phyloP scores from a whole-genome alignment of 2,329 filamentous ascomycete genomes.

The Byssoonygena ceratinophila region DNA sequence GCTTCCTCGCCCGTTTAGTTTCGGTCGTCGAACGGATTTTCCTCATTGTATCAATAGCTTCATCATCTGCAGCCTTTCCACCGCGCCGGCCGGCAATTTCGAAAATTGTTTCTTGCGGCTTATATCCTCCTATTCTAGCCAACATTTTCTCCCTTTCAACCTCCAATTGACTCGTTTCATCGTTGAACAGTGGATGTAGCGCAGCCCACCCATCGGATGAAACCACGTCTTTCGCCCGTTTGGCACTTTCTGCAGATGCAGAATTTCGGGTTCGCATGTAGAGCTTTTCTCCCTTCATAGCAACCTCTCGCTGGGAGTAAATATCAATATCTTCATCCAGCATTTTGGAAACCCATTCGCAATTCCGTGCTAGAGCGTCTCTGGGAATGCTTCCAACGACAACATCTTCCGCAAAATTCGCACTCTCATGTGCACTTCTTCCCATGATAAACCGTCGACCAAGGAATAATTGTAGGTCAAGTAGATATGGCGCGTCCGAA shows the following conservation, averaged over 20 bases:
- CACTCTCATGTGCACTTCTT: slow-evolving; percentile 47
- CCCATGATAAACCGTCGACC: slow-evolving; percentile 73
- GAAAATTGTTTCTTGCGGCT: slow-evolving; percentile 90
- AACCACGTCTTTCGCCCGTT: slow-evolving; percentile 69
- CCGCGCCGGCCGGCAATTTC: slow-evolving; percentile 73
- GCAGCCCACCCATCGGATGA: slow-evolving; percentile 59
- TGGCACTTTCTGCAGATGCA: slow-evolving; percentile 81
- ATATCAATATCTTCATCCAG: slow-evolving; percentile 68
- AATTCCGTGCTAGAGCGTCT: slow-evolving; percentile 60
- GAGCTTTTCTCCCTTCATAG: slow-evolving; percentile 80
- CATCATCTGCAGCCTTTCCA: slow-evolving; percentile 59
- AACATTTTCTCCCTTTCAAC: slow-evolving; percentile 75
- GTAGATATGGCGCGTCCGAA: slow-evolving; percentile 77
- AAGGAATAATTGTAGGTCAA: slow-evolving; percentile 90
- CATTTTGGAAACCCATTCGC: slow-evolving; percentile 75
- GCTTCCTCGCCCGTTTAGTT: slow-evolving; percentile 32
- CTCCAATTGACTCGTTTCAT: slow-evolving; percentile 52
- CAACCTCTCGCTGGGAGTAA: slow-evolving; percentile 57
- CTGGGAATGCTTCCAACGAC: slow-evolving; percentile 67
- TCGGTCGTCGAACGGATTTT: slow-evolving; percentile 36
- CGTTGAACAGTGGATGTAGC: slow-evolving; percentile 69
- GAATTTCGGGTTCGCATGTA: slow-evolving; percentile 84
- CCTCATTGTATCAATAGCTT: slow-evolving; percentile 46
- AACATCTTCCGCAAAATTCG: slow-evolving; percentile 71
- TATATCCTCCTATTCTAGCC: slow-evolving; percentile 75